Evolutionary conservation across 805 yeast species (phyloP).

Genomic region (Allodekkera sacchari): DNA sequence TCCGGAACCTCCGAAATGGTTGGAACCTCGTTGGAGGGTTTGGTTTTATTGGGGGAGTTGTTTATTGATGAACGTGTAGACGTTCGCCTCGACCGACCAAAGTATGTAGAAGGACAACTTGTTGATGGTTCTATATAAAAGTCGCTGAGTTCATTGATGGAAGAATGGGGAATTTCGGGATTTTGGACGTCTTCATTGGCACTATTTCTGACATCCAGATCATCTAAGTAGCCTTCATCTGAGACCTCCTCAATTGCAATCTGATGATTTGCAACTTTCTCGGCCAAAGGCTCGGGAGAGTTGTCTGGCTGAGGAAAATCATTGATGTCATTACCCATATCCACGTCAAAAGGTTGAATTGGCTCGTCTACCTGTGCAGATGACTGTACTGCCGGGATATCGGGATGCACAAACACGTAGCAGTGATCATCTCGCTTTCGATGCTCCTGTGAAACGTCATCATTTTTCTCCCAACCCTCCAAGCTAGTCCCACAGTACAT

Average conservation of each 20-base stretch:
- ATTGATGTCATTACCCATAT: not conserved
- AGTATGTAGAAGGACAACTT: constrained; percentile 20
- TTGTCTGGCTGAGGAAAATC: too few relatives aligned
- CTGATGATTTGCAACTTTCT: constrained; percentile 1
- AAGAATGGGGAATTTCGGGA: constrained; percentile 38
- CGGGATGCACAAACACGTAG: constrained; percentile 24
- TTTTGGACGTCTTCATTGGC: constrained; percentile 23
- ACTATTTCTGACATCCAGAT: constrained; percentile 9
- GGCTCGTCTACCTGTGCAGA: constrained; percentile 1
- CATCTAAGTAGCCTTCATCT: constrained; percentile 20
- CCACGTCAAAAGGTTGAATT: not conserved
- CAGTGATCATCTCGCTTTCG: constrained; percentile 33
- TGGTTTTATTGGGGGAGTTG: too few relatives aligned
- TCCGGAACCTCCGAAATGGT: too few relatives aligned
- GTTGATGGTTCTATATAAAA: constrained; percentile 19
- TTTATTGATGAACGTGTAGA: constrained; percentile 6
- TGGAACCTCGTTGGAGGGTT: too few relatives aligned
- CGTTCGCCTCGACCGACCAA: constrained; percentile 13
- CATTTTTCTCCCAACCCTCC: constrained; percentile 66
- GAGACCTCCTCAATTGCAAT: constrained; percentile 6
- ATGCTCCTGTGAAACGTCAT: constrained; percentile 59
- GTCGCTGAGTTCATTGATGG: constrained; percentile 22
- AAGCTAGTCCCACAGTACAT: constrained; percentile 53
- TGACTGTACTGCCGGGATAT: constrained; percentile 1
- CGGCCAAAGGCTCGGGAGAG: not conserved